Conservation (phyloP, 768 basidiomycete genomes). For the Phlebiopsis gigantea region DNA sequence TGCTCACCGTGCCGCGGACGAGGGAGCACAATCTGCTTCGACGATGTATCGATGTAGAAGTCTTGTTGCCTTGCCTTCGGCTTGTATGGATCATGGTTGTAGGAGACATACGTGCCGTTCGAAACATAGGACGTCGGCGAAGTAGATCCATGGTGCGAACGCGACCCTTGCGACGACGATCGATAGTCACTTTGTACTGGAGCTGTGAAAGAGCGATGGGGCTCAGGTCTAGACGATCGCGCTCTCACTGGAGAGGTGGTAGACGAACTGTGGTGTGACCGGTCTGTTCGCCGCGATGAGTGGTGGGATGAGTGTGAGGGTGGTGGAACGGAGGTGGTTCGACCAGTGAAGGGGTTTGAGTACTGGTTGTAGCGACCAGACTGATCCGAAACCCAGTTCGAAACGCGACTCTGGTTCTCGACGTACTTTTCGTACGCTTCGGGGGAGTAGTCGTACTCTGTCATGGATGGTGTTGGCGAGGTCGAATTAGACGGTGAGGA, state of each 20-base stretch:
- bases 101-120: not conserved
- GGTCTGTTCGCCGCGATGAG: constrained; percentile 10
- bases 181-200: not conserved
- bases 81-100: not conserved
- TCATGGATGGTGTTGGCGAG: constrained; percentile 18
- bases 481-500: not conserved
- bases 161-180: not conserved
- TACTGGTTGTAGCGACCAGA: constrained; percentile 14
- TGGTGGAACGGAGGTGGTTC: constrained; percentile 11
- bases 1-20: constrained; percentile 20
- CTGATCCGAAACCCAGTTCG: constrained; percentile 24
- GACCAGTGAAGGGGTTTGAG: constrained; percentile 18
- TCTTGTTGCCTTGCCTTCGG: constrained; percentile 1
- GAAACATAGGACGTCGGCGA: not conserved
- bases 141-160: not conserved
- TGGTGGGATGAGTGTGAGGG: constrained; percentile 6
- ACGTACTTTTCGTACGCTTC: constrained; percentile 26
- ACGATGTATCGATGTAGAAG: not conserved
- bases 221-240: constrained; percentile 4
- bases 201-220: constrained; percentile 6
- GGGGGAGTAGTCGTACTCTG: constrained; percentile 32
- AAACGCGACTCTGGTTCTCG: constrained; percentile 22
- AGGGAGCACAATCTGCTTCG: constrained; percentile 18
- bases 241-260: constrained; percentile 9
- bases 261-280: constrained; percentile 12